These are phyloP conservation scores for Fusarium verticillioides DNA, from an alignment of 2,329 filamentous ascomycete genomes.

Conservation along the genomic window DNA sequence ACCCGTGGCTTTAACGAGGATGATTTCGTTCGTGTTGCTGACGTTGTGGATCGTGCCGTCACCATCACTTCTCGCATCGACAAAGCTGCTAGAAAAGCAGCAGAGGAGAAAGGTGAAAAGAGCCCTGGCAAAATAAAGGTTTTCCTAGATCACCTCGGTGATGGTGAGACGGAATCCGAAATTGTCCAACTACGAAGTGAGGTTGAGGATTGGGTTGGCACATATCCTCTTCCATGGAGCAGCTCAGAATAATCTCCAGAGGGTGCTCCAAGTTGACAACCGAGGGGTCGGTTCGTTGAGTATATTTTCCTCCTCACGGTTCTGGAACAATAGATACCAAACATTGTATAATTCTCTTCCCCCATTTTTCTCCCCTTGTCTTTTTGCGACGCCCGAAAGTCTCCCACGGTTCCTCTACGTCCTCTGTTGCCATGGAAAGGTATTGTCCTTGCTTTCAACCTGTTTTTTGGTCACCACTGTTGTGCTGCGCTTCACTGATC, in stretches of 20 bases:
- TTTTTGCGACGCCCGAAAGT: not conserved
- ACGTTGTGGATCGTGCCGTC: slow-evolving; percentile 86
- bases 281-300: not conserved
- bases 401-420: not conserved
- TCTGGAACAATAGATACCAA: not conserved
- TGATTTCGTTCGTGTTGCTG: slow-evolving; percentile 88
- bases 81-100: slow-evolving; percentile 75
- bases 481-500: not conserved
- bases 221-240: slow-evolving; percentile 77
- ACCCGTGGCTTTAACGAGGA: slow-evolving; percentile 90
- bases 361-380: not conserved
- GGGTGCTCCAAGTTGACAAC: not conserved
- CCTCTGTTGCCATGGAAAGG: not conserved
- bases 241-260: slow-evolving; percentile 44
- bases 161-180: slow-evolving; percentile 74
- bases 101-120: slow-evolving; percentile 74
- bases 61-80: slow-evolving; percentile 81
- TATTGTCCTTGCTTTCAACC: not conserved
- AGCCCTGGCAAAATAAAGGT: slow-evolving; percentile 71
- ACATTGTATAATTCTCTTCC: not conserved
- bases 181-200: slow-evolving; percentile 78
- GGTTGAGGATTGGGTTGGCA: slow-evolving; percentile 82
- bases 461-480: not conserved
- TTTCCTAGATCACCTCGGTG: slow-evolving; percentile 75
- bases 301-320: not conserved